Conservation (phyloP, 2,329 filamentous ascomycete species). For the Colletotrichum scovillei region DNA sequence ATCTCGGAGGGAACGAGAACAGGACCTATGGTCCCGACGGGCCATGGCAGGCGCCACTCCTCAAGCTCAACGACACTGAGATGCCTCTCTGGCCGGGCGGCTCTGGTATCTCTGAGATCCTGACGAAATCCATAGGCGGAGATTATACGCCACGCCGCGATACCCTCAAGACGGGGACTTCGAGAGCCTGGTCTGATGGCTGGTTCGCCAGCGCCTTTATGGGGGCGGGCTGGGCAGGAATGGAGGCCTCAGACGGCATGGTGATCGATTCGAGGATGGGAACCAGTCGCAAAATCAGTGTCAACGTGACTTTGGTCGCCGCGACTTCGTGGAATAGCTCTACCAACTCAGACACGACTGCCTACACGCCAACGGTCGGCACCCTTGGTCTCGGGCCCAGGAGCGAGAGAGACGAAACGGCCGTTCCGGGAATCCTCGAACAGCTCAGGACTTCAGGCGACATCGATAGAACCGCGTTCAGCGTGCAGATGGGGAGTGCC, state of each 20-base stretch:
- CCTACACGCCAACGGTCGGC: not conserved
- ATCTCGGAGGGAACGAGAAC: not conserved
- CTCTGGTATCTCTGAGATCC: not conserved
- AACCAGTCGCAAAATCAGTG: not conserved
- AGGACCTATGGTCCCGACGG: slow-evolving; percentile 5
- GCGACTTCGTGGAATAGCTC: not conserved
- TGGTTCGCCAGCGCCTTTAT: slow-evolving; percentile 1
- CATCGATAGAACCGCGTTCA: slow-evolving; percentile 43
- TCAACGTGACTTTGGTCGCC: slow-evolving; percentile 14
- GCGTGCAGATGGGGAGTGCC: slow-evolving; percentile 48
- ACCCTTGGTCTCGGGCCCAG: slow-evolving; percentile 6
- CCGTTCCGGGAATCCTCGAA: slow-evolving; percentile 16
- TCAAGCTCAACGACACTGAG: not conserved
- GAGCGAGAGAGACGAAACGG: not conserved
- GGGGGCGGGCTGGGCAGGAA: not conserved
- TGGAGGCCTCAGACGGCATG: slow-evolving; percentile 6
- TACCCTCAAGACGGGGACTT: not conserved
- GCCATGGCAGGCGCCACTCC: slow-evolving; percentile 13
- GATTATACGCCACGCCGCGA: not conserved
- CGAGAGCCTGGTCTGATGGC: not conserved
- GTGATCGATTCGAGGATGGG: not conserved
- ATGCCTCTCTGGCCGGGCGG: slow-evolving; percentile 12
- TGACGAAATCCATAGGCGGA: not conserved
- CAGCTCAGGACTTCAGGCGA: slow-evolving; percentile 31
- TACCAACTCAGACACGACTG: not conserved